Percentiles rank a stretch among this genome's conserved stretches.
phyloP scores from a whole-genome alignment of 2,329 filamentous ascomycete species.

The Apiospora koreana region DNA sequence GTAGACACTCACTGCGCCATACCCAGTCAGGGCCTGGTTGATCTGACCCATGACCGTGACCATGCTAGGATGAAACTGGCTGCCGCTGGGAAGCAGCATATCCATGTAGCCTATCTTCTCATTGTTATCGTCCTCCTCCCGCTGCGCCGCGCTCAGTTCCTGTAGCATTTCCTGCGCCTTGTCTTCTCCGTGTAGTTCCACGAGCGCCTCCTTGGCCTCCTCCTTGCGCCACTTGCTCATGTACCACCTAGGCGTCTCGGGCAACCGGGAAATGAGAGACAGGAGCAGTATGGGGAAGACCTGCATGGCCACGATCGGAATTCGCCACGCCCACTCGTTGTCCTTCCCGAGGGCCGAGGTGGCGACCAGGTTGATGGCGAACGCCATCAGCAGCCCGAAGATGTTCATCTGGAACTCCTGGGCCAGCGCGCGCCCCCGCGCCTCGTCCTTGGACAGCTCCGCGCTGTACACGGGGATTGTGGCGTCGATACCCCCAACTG shows the following conservation, averaged over 20 bases:
- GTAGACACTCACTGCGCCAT: constrained; percentile 62
- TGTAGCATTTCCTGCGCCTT: constrained; percentile 49
- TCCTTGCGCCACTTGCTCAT: constrained; percentile 51
- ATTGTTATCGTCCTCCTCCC: constrained; percentile 47
- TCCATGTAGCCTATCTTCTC: constrained; percentile 52
- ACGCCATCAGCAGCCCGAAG: constrained; percentile 61
- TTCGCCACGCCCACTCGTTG: constrained; percentile 62
- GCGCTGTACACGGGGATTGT: constrained; percentile 62
- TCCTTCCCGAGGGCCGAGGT: constrained; percentile 55
- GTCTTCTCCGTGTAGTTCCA: constrained; percentile 50
- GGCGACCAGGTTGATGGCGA: constrained; percentile 57
- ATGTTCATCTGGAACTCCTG: constrained; percentile 68
- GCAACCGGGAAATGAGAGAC: constrained; percentile 51
- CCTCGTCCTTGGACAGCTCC: constrained; percentile 57
- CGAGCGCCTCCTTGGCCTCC: constrained; percentile 50
- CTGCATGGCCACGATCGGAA: constrained; percentile 63
- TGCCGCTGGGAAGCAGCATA: constrained; percentile 55
- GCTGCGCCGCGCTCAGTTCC: constrained; percentile 50
- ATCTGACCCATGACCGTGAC: constrained; percentile 64
- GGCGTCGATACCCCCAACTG: constrained; percentile 61
- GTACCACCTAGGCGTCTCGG: constrained; percentile 60
- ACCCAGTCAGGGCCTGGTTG: constrained; percentile 60
- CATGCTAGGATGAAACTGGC: constrained; percentile 61
- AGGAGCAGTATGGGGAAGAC: constrained; percentile 56
- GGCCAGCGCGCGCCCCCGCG: constrained; percentile 57